A percentile compares a stretch with the other conserved stretches of the same genome.
phyloP scores from a whole-genome alignment of 2,329 filamentous ascomycete genomes.

The Claviceps sp. region DNA sequence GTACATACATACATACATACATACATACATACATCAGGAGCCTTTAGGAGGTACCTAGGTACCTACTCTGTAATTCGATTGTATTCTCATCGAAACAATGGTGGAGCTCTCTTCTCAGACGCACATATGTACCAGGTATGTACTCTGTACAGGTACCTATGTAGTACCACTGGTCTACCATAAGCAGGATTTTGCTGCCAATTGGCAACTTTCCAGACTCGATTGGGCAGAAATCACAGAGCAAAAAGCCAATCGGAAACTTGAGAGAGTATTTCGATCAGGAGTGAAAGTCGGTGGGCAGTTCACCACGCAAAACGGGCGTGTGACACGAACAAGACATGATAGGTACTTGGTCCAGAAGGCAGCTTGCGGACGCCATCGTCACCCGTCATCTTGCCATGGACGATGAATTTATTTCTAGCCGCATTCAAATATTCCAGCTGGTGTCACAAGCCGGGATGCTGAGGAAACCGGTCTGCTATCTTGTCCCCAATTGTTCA shows the following conservation, averaged over 20 bases:
- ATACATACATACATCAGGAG: background rate
- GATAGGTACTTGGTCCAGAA: no score
- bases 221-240: background rate
- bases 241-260: background rate
- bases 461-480: background rate
- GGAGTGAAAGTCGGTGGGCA: background rate
- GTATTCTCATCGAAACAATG: no score
- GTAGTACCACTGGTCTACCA: background rate
- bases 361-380: no score
- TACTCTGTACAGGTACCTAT: no score
- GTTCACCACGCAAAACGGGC: background rate
- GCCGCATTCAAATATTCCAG: background rate
- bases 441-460: background rate
- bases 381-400: no score
- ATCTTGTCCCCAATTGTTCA: no score
- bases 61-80: background rate
- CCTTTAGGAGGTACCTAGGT: no score
- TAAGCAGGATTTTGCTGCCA: background rate
- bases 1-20: background rate
- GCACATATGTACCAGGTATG: no score
- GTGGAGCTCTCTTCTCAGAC: background rate
- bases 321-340: no score
- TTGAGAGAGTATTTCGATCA: background rate
- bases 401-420: background rate
- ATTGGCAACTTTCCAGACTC: background rate